Evolutionary conservation across 768 basidiomycete genomes (phyloP), one percentile per base, ranked within the genome.

Genomic region (Psilocybe azurescens): DNA sequence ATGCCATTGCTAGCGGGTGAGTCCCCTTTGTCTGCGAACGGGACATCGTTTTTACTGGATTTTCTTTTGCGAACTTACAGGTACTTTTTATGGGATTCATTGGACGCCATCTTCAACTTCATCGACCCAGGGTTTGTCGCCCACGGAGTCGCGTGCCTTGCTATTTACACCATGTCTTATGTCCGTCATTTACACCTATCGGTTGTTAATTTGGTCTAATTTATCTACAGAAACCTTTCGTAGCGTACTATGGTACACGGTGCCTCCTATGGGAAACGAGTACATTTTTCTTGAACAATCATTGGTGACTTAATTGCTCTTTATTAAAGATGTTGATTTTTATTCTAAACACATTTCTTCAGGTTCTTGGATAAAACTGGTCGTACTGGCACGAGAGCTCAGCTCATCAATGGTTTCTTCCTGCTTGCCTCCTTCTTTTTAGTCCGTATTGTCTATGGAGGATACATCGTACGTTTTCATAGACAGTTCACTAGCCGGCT

Each of bases 211-310:
- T 63, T 14, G 55, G 44, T 20, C 58, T 58, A 9, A 52, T 33
- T 47, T 9, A 38, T 11, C 50, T 36, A 32, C 65, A 88, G 88
- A 85, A 78, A 69, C 86, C 94, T 5, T 95, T 94, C 74, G 78
- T 91, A 44, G 86, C 89, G 7, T 96, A 94, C 73, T 94, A 88
- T 67, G 90, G 83, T 13, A 79, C 87, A 2, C 82, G 91, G 14
- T 95, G 90, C 75, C 76, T 96, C 32, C 77, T 94, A 10, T 94
- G 93, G 94, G 94, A 95, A 75, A 78, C 86, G 18, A 91, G 89
- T 77, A 96, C 94, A 0, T 85, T 94, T 60, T 94, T 96, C 76
- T 79, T 97, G 64, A 91, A 97, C 68, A 86, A 92, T 58, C 93
- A 95, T 64, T 95, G 93, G 93, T 94, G 66, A 62, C 79, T 60